Evolutionary conservation across 768 basidiomycete genomes (phyloP), one percentile per base, ranked within the genome.

Genomic region (Lanmaoa rubissima): DNA sequence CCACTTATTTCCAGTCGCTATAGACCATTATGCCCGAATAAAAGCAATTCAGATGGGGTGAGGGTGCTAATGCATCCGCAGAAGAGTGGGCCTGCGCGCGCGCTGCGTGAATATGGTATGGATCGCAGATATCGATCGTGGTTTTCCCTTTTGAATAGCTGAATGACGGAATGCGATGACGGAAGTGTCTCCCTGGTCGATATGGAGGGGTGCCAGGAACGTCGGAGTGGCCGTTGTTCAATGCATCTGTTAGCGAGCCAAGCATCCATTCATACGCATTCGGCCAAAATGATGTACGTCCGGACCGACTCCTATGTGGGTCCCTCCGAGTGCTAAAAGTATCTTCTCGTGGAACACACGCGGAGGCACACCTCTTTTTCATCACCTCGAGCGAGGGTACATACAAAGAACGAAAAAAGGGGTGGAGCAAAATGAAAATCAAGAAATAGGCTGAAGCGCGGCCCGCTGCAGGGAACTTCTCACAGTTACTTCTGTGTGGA

Each of bases 111-210:
- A 26, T 51, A 51, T 12, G 42, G 28, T n/a, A 49, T 32, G 26
- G 51, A 61, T 62, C 61, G 32, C 45, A 39, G 47, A 53, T 58
- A 59, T 31, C 51, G 61, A 61, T 61, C 61, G 50, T 13, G 43
- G 41, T 12, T 34, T 53, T 46, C 40, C 58, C 24, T 54, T 46
- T 51, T 12, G 47, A 42, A 52, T 40, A 24, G 12, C 14, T 24
- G 16, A n/a, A 57, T 65, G 60, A 65, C 63, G 63, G 56, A 55
- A 65, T 58, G 51, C 38, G 55, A 48, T 65, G 63, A 61, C 55
- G 51, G 44, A 46, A 53, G 21, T 17, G 13, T 14, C 26, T 34
- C 19, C 34, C 36, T 28, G 9, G 48, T 26, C 10, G 19, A 44
- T 40, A 26, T 39, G 43, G 24, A 32, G 35, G 38, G 42, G 36